Percentiles rank a stretch among this genome's conserved stretches.
Evolutionary conservation across 2,329 filamentous ascomycete genomes (phyloP).

Genomic region (Orbilia javanica): DNA sequence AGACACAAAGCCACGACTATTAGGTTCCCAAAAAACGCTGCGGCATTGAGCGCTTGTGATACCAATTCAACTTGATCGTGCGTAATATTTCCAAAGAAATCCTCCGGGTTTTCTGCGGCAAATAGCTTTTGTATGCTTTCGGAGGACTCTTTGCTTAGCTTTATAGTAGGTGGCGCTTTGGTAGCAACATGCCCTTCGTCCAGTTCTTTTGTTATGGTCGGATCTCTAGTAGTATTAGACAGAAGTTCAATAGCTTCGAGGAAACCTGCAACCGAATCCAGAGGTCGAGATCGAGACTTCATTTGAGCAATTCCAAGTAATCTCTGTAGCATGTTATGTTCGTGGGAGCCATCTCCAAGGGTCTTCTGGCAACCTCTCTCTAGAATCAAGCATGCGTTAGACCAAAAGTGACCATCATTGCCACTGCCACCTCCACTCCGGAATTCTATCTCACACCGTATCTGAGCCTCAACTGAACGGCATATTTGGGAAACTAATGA

Average conservation of each 20-base stretch:
- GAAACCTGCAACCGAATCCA: too few relatives aligned
- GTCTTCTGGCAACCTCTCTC: not conserved
- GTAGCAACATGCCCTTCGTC: too few relatives aligned
- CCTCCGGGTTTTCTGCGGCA: not conserved
- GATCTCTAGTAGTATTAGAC: too few relatives aligned
- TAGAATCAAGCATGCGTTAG: not conserved
- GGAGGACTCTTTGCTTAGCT: not conserved
- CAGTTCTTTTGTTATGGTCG: too few relatives aligned
- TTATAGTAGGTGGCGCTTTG: not conserved
- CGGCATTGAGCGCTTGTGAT: not conserved
- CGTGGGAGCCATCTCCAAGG: not conserved
- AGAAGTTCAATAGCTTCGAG: too few relatives aligned
- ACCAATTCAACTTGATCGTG: not conserved
- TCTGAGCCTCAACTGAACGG: constrained; percentile 24
- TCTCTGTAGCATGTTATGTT: too few relatives aligned
- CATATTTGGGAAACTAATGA: constrained; percentile 15
- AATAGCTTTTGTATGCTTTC: not conserved
- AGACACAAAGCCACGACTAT: not conserved
- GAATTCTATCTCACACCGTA: not conserved
- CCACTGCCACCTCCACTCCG: not conserved
- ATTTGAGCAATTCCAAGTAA: not conserved
- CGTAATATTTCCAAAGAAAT: not conserved
- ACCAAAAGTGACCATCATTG: not conserved
- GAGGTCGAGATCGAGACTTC: too few relatives aligned
- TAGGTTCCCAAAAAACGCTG: not conserved